These are phyloP conservation scores for Curvularia lunata DNA, from an alignment of 2,329 filamentous ascomycete genomes.

Conservation along the genomic window DNA sequence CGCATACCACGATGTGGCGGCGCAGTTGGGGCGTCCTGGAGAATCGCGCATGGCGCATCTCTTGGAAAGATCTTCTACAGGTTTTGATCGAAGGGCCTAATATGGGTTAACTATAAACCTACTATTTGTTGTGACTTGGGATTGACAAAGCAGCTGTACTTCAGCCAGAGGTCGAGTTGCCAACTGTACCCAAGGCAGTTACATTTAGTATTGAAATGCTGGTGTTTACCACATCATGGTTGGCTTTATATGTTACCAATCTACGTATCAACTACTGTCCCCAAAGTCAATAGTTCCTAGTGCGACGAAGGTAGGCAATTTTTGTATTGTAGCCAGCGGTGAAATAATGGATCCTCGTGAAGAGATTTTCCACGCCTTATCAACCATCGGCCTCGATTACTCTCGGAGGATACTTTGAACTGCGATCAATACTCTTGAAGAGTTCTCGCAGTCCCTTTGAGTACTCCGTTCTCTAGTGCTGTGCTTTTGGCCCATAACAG, in stretches of 20 bases:
- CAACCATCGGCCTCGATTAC: conserved; percentile 15
- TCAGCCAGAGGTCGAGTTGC: too few species aligned
- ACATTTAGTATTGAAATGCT: too few species aligned
- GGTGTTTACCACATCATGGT: too few species aligned
- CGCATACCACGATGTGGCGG: background rate
- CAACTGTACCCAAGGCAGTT: too few species aligned
- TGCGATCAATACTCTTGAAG: conserved; percentile 33
- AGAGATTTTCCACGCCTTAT: conserved; percentile 25
- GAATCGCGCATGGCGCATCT: background rate
- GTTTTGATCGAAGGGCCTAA: too few species aligned
- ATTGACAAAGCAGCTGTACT: too few species aligned
- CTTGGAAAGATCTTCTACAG: background rate
- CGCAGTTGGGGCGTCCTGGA: background rate
- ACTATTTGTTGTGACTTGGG: too few species aligned
- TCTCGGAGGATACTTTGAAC: conserved; percentile 43
- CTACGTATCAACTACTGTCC: too few species aligned
- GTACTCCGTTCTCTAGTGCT: conserved; percentile 23
- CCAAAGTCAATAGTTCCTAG: background rate
- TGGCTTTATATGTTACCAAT: too few species aligned
- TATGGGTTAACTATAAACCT: too few species aligned
- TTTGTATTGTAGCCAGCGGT: conserved; percentile 22
- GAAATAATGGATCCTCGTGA: conserved; percentile 26
- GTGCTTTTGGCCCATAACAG: background rate
- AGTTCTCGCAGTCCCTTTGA: conserved; percentile 42
- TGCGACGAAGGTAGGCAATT: background rate